These are phyloP conservation scores for Curvularia eragrostidis DNA, from an alignment of 2,329 filamentous ascomycete genomes.

Conservation along the genomic window DNA sequence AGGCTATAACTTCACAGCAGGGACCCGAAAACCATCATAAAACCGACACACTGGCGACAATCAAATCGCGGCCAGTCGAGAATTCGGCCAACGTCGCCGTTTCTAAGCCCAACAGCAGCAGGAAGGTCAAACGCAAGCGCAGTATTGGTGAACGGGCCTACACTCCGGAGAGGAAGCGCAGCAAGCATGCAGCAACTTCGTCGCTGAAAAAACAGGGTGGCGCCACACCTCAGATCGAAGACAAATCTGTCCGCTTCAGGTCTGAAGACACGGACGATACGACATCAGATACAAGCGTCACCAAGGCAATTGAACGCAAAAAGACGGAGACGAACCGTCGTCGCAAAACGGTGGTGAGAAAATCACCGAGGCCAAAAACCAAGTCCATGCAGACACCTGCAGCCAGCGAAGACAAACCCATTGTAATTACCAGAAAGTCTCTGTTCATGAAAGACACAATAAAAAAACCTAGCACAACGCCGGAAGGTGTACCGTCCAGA, in stretches of 20 bases:
- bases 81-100: neutral
- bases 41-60: no score
- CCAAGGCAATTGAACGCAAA: neutral
- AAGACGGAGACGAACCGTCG: no score
- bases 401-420: neutral
- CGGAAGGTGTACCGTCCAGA: neutral
- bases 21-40: neutral
- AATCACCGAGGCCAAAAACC: neutral
- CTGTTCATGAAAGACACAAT: no score
- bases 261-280: neutral
- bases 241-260: neutral
- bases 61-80: neutral
- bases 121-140: conserved; percentile 9
- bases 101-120: neutral
- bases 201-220: neutral
- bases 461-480: neutral
- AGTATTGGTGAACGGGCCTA: conserved; percentile 1
- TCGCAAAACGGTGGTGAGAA: no score
- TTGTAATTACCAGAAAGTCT: neutral
- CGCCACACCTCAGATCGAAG: neutral
- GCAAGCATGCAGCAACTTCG: neutral
- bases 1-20: neutral
- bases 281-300: neutral
- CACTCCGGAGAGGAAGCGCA: conserved; percentile 4
- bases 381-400: neutral